Conservation (phyloP, 257 asterid species). For the Jacaranda mimosifolia region DNA sequence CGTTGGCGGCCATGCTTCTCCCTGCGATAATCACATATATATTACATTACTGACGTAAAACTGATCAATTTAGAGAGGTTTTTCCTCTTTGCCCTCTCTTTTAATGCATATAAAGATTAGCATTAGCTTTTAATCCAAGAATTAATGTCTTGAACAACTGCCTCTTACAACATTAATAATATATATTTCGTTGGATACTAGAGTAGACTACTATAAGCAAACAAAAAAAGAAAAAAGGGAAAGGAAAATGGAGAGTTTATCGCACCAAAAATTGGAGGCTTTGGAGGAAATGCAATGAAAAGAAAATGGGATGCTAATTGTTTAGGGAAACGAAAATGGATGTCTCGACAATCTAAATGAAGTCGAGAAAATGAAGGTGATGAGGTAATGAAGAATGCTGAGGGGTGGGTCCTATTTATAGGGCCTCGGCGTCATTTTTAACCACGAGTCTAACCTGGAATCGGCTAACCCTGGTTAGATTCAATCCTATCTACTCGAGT, state of each 20-base stretch:
- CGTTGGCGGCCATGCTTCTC: constrained; percentile 57
- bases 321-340: neutral
- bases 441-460: constrained; percentile 21
- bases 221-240: too few species aligned
- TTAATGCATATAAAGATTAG: neutral
- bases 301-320: neutral
- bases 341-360: constrained; percentile 30
- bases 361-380: constrained; percentile 34
- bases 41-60: too few species aligned
- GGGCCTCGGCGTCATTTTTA: constrained; percentile 17
- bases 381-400: constrained; percentile 22
- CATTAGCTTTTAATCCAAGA: neutral
- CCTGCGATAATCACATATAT: constrained; percentile 32
- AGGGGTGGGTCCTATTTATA: constrained; percentile 50
- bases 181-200: too few species aligned
- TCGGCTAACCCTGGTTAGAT: constrained; percentile 43
- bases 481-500: constrained; percentile 32
- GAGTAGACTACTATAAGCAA: too few species aligned
- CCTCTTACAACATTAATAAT: too few species aligned
- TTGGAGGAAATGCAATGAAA: neutral
- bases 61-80: too few species aligned
- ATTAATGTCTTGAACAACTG: neutral
- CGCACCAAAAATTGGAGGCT: constrained; percentile 31
- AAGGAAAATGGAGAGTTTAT: neutral
- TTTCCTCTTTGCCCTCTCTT: too few species aligned